These are phyloP conservation scores for Colletotrichum australisinense DNA, from an alignment of 2,329 filamentous ascomycete genomes.

Conservation along the genomic window DNA sequence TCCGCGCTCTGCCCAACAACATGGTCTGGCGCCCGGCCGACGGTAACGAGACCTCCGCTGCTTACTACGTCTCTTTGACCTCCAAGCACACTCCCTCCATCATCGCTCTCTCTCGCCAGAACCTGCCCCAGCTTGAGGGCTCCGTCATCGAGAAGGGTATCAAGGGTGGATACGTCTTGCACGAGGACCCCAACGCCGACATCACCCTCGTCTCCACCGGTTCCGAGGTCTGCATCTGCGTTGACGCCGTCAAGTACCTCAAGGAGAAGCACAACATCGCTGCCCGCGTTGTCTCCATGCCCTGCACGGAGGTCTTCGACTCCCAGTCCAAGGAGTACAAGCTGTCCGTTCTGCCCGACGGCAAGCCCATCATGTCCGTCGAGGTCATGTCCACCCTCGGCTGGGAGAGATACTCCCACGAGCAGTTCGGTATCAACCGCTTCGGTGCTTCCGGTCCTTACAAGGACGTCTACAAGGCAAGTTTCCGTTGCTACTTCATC, in stretches of 20 bases:
- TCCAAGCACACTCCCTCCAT: conserved; percentile 92
- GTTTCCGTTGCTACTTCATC: conserved; percentile 41
- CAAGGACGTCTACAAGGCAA: conserved; percentile 95
- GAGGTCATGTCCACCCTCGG: conserved; percentile 98
- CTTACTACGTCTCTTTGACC: conserved; percentile 95
- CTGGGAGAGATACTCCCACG: conserved; percentile 99
- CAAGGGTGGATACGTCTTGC: conserved; percentile 95
- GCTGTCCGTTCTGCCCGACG: conserved; percentile 91
- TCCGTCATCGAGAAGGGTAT: conserved; percentile 88
- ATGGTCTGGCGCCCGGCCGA: conserved; percentile 99
- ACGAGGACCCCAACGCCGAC: conserved; percentile 85
- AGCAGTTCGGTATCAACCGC: conserved; percentile 99
- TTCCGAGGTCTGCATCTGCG: conserved; percentile 93
- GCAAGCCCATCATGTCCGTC: conserved; percentile 91
- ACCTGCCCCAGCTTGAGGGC: conserved; percentile 96
- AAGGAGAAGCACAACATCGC: conserved; percentile 88
- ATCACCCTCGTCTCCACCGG: conserved; percentile 94
- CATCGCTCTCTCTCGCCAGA: conserved; percentile 95
- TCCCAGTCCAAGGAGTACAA: conserved; percentile 94
- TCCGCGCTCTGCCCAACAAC: conserved; percentile 98
- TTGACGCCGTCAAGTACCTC: conserved; percentile 92
- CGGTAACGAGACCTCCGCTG: conserved; percentile 97
- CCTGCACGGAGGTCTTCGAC: conserved; percentile 98
- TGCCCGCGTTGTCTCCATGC: conserved; percentile 93
- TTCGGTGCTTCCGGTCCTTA: conserved; percentile 98